These are phyloP conservation scores for Phtheirospermum japonicum DNA, from an alignment of 257 asterid genomes.

Conservation along the genomic window DNA sequence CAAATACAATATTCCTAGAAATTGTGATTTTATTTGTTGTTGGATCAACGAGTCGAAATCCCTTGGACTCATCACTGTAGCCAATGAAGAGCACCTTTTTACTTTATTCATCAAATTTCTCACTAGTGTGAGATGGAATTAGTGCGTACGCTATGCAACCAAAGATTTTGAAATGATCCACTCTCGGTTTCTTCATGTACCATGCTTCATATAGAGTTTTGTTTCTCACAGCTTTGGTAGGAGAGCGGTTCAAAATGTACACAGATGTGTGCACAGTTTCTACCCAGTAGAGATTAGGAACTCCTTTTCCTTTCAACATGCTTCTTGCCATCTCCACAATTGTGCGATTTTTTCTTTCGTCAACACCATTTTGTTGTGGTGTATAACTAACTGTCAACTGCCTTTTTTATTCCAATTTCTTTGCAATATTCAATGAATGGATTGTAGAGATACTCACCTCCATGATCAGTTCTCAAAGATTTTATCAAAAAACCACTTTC, in stretches of 20 bases:
- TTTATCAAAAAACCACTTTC: too few relatives aligned
- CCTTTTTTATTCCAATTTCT: neutral
- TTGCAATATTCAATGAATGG: constrained; percentile 4
- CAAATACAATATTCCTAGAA: neutral
- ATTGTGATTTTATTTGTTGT: too few relatives aligned
- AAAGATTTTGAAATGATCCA: neutral
- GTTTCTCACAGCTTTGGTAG: neutral
- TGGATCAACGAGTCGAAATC: neutral
- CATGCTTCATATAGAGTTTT: neutral
- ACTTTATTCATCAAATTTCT: too few relatives aligned
- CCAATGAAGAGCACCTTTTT: too few relatives aligned
- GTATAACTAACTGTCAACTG: neutral
- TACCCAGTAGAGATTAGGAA: too few relatives aligned
- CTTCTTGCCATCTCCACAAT: constrained; percentile 3
- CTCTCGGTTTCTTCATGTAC: neutral
- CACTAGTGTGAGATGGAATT: neutral
- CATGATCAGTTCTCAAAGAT: constrained; percentile 3
- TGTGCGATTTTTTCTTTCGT: neutral
- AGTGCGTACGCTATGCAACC: constrained; percentile 14
- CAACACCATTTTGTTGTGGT: neutral
- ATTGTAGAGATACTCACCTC: neutral
- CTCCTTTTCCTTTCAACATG: neutral
- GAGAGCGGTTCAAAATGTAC: too few relatives aligned
- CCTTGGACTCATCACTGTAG: constrained; percentile 2
- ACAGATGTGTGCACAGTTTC: too few relatives aligned